phyloP scores from a whole-genome alignment of 768 basidiomycete genomes.

The Rhodotorula diobovata region DNA sequence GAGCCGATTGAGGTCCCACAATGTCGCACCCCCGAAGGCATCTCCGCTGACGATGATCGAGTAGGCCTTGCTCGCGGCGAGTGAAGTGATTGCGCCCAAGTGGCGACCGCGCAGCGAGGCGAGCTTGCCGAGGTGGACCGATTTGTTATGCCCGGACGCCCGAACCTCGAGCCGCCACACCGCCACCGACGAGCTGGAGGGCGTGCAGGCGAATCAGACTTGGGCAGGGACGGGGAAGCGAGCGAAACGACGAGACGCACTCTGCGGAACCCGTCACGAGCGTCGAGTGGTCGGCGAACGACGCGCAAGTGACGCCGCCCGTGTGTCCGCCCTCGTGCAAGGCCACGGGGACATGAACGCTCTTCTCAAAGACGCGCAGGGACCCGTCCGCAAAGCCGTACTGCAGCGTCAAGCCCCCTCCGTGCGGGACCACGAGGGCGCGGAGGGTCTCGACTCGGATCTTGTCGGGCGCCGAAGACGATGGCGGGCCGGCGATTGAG shows the following conservation, averaged over 20 bases:
- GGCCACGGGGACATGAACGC: neutral
- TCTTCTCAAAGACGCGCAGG: neutral
- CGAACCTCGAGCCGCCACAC: neutral
- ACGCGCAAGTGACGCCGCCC: no score
- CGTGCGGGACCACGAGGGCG: neutral
- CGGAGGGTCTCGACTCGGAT: neutral
- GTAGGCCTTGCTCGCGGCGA: slow-evolving; percentile 1
- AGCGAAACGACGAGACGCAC: no score
- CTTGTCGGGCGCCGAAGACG: neutral
- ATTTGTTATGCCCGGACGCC: neutral
- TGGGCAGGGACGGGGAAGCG: no score
- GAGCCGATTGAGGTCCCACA: slow-evolving; percentile 16
- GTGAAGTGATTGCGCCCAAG: neutral
- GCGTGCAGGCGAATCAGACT: neutral
- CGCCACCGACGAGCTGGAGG: slow-evolving; percentile 6
- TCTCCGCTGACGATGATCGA: slow-evolving; percentile 2
- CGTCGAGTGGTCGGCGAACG: neutral
- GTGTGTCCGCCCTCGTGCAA: neutral
- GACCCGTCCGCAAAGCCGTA: neutral
- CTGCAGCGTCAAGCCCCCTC: neutral
- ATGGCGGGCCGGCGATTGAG: neutral
- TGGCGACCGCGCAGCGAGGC: neutral
- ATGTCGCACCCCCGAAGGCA: neutral
- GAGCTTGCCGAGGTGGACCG: slow-evolving; percentile 1
- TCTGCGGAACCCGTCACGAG: slow-evolving; percentile 6